These are phyloP conservation scores for Xylaria sp. DNA, from an alignment of 2,329 filamentous ascomycete genomes.

Conservation along the genomic window DNA sequence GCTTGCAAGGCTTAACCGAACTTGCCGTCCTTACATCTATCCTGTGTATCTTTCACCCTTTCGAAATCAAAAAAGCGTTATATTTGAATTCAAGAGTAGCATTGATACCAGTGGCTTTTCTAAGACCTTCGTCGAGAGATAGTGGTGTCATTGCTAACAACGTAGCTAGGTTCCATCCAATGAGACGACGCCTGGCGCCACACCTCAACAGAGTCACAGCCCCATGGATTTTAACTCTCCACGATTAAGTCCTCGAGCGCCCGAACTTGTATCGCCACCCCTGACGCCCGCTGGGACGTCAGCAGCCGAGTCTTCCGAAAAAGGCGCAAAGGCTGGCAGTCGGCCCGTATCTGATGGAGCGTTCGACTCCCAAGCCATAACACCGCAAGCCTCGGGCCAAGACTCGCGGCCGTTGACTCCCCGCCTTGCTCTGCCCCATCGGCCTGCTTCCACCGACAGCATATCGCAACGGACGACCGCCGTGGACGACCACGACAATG, in stretches of 20 bases:
- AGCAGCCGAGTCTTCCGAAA: constrained; percentile 40
- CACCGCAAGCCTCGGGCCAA: constrained; percentile 68
- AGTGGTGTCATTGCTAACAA: constrained; percentile 21
- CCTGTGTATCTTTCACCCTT: constrained; percentile 3
- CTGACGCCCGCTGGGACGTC: constrained; percentile 82
- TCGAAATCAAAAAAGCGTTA: neutral
- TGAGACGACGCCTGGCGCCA: constrained; percentile 63
- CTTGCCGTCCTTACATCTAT: too few species aligned
- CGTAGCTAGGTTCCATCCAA: constrained; percentile 58
- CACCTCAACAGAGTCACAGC: constrained; percentile 65
- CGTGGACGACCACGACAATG: constrained; percentile 38
- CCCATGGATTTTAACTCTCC: constrained; percentile 69
- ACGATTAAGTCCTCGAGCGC: constrained; percentile 65
- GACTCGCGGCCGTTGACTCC: constrained; percentile 49
- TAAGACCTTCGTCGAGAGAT: neutral
- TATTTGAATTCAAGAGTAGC: neutral
- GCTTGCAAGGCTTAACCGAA: too few species aligned
- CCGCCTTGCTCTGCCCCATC: constrained; percentile 44
- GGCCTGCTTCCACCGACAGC: constrained; percentile 47
- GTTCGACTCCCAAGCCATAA: constrained; percentile 54
- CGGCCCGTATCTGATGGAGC: constrained; percentile 28
- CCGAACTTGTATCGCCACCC: constrained; percentile 82
- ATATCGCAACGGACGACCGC: constrained; percentile 46
- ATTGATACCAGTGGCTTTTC: neutral
- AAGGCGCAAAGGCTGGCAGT: constrained; percentile 27